Evolutionary conservation across 129 eudicot species (phyloP), one percentile per base, ranked within the genome.

Genomic region (Arctium minus): DNA sequence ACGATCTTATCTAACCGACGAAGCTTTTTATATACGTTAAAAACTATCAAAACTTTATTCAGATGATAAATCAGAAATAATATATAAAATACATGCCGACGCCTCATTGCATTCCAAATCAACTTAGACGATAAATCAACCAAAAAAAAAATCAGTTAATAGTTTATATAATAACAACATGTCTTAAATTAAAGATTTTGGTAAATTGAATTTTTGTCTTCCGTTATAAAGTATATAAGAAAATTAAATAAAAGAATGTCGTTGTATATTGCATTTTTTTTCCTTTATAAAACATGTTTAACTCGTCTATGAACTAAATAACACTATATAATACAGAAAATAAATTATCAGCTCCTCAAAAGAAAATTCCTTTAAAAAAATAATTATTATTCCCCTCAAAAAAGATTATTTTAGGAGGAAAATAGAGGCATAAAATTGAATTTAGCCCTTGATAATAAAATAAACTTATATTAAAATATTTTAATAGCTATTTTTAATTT

Each of bases 261-360:
- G 46, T 40, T 40, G 10, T 3, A 13, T 50, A 50, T 50, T 1
- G 5, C 4, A 2, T 13, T 12, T 12, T 11, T 13, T 15, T 15
- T 7, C 8, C 8, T 56, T 56, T n/a, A 17, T 60, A 60, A 60
- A 29, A 60, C 27, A 18, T 60, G 13, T 6, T 17, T 60, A 1
- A 5, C 15, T 46, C 56, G 1, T 46, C 10, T 46, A 13, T 17
- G 2, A 60, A 60, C 68, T n/a, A 56, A 53, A n/a, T 56, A 56
- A 17, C 17, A 56, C 8, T 17, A 60, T 1, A 5, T 67, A 80
- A 71, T 18, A 73, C 13, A 39, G 38, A 77, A 67, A 77, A 68
- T 53, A 76, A 35, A 70, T 35, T 29, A 76, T 73, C 78, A 77
- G 53, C 82, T 76, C 27, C 39, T 69, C 36, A 33, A 33, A 33